Conservation (phyloP, 352 stramenopile genomes). For the Globisporangium middletonii region DNA sequence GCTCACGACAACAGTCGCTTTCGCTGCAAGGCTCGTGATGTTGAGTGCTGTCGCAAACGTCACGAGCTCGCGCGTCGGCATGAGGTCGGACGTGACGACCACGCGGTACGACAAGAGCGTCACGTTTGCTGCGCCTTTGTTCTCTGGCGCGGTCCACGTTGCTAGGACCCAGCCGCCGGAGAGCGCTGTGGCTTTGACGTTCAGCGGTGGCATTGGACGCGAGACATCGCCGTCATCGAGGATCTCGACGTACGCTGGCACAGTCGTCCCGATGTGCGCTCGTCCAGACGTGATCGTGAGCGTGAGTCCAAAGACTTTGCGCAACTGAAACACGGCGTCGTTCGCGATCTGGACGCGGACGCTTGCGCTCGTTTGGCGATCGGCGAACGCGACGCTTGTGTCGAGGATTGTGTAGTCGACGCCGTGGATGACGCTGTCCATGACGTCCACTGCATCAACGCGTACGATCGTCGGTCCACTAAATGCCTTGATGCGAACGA, state of each 20-base stretch:
- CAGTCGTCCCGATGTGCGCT: constrained; percentile 14
- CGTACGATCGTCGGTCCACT: constrained; percentile 21
- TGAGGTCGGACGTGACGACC: constrained; percentile 15
- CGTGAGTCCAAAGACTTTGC: constrained; percentile 31
- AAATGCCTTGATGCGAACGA: constrained; percentile 20
- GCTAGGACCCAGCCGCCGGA: constrained; percentile 27
- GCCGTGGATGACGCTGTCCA: constrained; percentile 11
- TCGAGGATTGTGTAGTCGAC: constrained; percentile 25
- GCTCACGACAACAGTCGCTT: constrained; percentile 23
- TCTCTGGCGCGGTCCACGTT: constrained; percentile 26
- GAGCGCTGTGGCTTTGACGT: constrained; percentile 8
- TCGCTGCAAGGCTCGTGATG: constrained; percentile 21
- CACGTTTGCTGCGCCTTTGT: constrained; percentile 25
- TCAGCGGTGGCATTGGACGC: constrained; percentile 18
- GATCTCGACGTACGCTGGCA: constrained; percentile 27
- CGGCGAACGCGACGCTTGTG: constrained; percentile 15
- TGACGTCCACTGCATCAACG: constrained; percentile 15
- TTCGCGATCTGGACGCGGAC: constrained; percentile 32
- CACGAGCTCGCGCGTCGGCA: constrained; percentile 8
- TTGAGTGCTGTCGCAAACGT: constrained; percentile 13
- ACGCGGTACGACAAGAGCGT: constrained; percentile 25
- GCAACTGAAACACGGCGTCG: constrained; percentile 31
- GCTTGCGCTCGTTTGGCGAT: constrained; percentile 15
- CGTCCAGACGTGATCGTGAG: constrained; percentile 21
- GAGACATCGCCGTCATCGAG: constrained; percentile 48